Percentiles rank a stretch among this genome's conserved stretches.
These are phyloP conservation scores for Diaporthe nobilis DNA, from an alignment of 2,329 filamentous ascomycete genomes.

Conservation along the genomic window DNA sequence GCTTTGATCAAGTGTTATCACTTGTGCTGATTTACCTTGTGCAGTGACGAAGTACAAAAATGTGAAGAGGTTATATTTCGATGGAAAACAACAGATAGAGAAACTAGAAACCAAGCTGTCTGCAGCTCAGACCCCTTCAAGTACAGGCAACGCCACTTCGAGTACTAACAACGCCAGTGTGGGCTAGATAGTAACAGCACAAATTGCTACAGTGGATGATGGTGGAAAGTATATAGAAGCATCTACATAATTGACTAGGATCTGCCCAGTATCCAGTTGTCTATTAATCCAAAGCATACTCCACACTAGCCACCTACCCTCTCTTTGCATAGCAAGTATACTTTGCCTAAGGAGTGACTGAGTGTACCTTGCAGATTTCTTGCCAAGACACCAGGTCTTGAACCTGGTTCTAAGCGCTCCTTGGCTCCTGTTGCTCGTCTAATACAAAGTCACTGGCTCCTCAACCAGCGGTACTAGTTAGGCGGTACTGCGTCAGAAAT, in stretches of 20 bases:
- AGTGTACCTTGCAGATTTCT: too few species aligned
- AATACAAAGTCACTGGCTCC: too few species aligned
- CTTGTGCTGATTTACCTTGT: slow-evolving; percentile 45
- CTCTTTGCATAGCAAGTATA: too few species aligned
- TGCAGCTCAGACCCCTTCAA: not conserved
- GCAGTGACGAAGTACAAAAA: slow-evolving; percentile 95
- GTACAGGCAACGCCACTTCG: not conserved
- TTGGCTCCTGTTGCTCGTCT: too few species aligned
- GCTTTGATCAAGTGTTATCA: not conserved
- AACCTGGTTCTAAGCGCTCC: too few species aligned
- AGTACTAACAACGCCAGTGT: not conserved
- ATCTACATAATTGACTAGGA: not conserved
- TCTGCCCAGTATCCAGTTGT: not conserved
- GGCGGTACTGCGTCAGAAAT: too few species aligned
- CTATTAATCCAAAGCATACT: too few species aligned
- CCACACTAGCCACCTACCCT: too few species aligned
- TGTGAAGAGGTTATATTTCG: slow-evolving; percentile 97
- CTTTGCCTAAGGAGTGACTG: too few species aligned
- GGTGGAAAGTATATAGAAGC: not conserved
- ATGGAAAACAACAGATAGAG: slow-evolving; percentile 93
- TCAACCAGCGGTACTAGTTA: too few species aligned
- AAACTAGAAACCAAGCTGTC: slow-evolving; percentile 72
- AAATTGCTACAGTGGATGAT: not conserved
- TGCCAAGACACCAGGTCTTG: too few species aligned
- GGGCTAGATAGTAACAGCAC: not conserved